phyloP scores from a whole-genome alignment of 2,329 filamentous ascomycete genomes.

The Fusarium zealandicum region DNA sequence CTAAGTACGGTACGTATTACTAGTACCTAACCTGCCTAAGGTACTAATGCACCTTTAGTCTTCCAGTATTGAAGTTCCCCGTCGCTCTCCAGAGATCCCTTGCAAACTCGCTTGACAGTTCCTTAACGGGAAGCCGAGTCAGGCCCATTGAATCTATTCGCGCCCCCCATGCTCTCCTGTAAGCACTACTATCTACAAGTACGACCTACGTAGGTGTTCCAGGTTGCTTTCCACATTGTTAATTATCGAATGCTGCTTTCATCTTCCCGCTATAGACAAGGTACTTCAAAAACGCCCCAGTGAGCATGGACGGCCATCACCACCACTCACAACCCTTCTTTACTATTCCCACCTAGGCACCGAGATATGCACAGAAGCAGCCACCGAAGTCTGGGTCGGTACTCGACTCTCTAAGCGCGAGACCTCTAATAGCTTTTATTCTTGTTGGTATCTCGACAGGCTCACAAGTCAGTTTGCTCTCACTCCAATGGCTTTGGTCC shows the following conservation, averaged over 20 bases:
- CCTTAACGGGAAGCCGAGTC: background rate
- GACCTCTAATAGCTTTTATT: background rate
- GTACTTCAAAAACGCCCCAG: constrained; percentile 6
- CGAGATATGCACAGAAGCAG: constrained; percentile 29
- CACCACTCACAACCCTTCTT: constrained; percentile 25
- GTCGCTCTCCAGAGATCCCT: background rate
- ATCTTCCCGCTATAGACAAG: constrained; percentile 17
- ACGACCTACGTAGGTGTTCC: no score
- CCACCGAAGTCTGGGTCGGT: constrained; percentile 15
- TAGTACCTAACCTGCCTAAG: no score
- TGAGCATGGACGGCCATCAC: constrained; percentile 22
- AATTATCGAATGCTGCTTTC: constrained; percentile 13
- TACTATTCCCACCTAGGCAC: constrained; percentile 14
- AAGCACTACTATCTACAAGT: no score
- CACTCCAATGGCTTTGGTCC: no score
- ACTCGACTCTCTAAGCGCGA: constrained; percentile 15
- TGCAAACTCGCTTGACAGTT: background rate
- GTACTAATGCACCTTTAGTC: no score
- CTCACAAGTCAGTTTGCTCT: background rate
- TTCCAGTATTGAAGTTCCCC: no score
- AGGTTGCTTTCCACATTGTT: background rate
- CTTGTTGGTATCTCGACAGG: background rate
- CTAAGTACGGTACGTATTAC: no score
- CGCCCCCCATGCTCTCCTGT: background rate
- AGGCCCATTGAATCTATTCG: background rate